Evolutionary conservation across 169 alveolate genomes (phyloP).

Genomic region (Eimeria praecox): DNA sequence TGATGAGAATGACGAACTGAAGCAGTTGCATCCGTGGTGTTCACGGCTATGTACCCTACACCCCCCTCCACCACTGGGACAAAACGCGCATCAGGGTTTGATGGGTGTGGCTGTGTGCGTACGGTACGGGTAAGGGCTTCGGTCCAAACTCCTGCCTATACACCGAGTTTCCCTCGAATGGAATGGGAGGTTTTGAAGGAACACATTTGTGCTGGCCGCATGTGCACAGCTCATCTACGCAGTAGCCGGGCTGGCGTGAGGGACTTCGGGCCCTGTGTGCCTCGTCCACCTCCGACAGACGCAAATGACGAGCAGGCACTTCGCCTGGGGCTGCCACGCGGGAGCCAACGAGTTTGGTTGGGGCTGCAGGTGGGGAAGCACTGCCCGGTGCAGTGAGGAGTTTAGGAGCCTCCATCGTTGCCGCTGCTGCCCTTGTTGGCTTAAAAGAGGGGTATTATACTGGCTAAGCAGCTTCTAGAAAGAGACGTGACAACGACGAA

Average conservation of each 20-base stretch:
- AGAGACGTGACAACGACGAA: background rate
- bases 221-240: constrained; percentile 88
- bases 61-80: too few species aligned
- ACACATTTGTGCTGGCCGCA: constrained; percentile 87
- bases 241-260: constrained; percentile 84
- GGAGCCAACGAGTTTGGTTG: constrained; percentile 26
- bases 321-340: constrained; percentile 76
- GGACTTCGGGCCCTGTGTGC: constrained; percentile 85
- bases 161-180: constrained; percentile 86
- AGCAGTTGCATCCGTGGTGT: too few species aligned
- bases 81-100: too few species aligned
- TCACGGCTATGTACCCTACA: too few species aligned
- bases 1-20: too few species aligned
- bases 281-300: constrained; percentile 82
- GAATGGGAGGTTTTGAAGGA: constrained; percentile 80
- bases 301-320: constrained; percentile 64
- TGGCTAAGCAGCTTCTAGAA: too few species aligned
- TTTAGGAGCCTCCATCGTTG: too few species aligned
- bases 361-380: background rate
- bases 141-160: constrained; percentile 85
- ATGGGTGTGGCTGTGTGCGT: background rate
- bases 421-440: too few species aligned
- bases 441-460: too few species aligned
- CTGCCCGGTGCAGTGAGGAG: background rate
- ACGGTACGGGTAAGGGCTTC: constrained; percentile 80